Evolutionary conservation across 768 basidiomycete species (phyloP).

Genomic region (Amanita muscaria): DNA sequence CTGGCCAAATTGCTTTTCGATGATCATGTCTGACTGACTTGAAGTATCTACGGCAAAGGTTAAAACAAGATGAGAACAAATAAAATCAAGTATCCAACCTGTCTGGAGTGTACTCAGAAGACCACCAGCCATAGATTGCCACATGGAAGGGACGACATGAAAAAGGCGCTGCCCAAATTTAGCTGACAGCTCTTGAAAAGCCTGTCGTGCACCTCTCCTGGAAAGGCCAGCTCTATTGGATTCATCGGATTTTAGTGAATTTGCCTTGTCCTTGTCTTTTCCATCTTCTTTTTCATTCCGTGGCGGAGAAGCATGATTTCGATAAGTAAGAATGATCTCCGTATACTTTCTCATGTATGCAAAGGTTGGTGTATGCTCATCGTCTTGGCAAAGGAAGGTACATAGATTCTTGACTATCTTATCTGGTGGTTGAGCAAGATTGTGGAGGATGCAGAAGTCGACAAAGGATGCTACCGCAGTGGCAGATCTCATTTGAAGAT

Average conservation of each 20-base stretch:
- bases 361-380: slow-evolving; percentile 85
- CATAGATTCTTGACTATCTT: slow-evolving; percentile 97
- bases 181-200: slow-evolving; percentile 69
- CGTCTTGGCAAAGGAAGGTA: slow-evolving; percentile 92
- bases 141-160: slow-evolving; percentile 83
- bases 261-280: slow-evolving; percentile 33
- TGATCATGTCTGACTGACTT: slow-evolving; percentile 49
- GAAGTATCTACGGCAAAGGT: slow-evolving; percentile 35
- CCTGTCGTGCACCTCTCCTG: slow-evolving; percentile 76
- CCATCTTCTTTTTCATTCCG: slow-evolving; percentile 31
- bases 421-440: slow-evolving; percentile 77
- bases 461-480: slow-evolving; percentile 81
- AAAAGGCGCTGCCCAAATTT: slow-evolving; percentile 70
- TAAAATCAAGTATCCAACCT: slow-evolving; percentile 34
- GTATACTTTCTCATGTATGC: slow-evolving; percentile 48
- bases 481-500: slow-evolving; percentile 86
- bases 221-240: slow-evolving; percentile 58
- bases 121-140: slow-evolving; percentile 85
- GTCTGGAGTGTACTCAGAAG: slow-evolving; percentile 56
- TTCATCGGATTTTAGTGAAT: slow-evolving; percentile 42
- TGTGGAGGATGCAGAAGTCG: slow-evolving; percentile 67
- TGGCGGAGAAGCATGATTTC: slow-evolving; percentile 28
- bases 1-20: slow-evolving; percentile 73
- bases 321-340: slow-evolving; percentile 76
- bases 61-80: background rate